Conservation (phyloP, 2,329 filamentous ascomycete genomes). For the Paecilomyces niveus region DNA sequence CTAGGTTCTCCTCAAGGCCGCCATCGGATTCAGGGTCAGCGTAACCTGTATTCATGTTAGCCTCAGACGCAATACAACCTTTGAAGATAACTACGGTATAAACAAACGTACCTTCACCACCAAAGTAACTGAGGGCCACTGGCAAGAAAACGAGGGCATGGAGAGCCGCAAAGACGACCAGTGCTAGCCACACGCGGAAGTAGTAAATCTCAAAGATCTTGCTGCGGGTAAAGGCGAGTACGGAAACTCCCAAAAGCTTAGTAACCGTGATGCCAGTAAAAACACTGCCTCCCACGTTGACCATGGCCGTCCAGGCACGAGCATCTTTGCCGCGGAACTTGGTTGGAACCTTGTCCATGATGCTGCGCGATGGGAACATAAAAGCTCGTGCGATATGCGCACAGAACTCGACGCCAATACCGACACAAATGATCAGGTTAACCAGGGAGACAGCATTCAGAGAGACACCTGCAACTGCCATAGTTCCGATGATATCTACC, state of each 20-base stretch:
- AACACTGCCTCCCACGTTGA: conserved; percentile 90
- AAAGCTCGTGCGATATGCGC: conserved; percentile 94
- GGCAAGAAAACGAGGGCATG: conserved; percentile 90
- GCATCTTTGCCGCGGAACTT: conserved; percentile 77
- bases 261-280: conserved; percentile 96
- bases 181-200: conserved; percentile 89
- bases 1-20: conserved; percentile 82
- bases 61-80: not conserved
- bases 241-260: conserved; percentile 84
- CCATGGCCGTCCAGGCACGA: conserved; percentile 83
- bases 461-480: conserved; percentile 82
- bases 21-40: conserved; percentile 81
- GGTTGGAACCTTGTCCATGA: conserved; percentile 73
- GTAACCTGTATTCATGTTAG: conserved; percentile 51
- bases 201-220: conserved; percentile 99
- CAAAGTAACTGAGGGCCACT: conserved; percentile 76
- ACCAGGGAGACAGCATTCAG: conserved; percentile 93
- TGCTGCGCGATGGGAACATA: conserved; percentile 77
- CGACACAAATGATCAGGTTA: conserved; percentile 94
- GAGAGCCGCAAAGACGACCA: conserved; percentile 80
- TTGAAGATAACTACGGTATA: not conserved
- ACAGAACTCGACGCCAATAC: conserved; percentile 95
- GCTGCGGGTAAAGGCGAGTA: conserved; percentile 87
- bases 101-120: conserved; percentile 59
- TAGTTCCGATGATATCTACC: conserved; percentile 87